Percentiles rank a stretch among this genome's conserved stretches.
Evolutionary conservation across 768 basidiomycete species (phyloP).

Genomic region (Russula lepida): DNA sequence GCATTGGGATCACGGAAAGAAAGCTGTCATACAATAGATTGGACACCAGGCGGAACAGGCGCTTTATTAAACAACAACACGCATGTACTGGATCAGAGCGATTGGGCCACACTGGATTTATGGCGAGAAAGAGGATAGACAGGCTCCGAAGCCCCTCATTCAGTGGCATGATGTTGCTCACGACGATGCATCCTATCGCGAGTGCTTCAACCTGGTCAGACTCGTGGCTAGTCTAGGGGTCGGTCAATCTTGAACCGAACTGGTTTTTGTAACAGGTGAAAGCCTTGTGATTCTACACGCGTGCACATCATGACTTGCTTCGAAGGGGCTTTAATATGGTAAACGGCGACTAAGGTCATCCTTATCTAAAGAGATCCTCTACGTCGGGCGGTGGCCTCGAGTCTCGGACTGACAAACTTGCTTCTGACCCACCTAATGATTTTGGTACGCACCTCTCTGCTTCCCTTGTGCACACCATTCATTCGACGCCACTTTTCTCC

Average conservation of each 20-base stretch:
- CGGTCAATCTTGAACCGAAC: too few relatives aligned
- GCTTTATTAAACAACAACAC: too few relatives aligned
- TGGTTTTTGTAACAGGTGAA: too few relatives aligned
- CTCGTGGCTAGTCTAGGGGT: background rate
- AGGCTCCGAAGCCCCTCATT: background rate
- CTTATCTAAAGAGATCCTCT: constrained; percentile 27
- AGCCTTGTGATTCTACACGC: too few relatives aligned
- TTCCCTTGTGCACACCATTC: background rate
- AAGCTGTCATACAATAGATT: background rate
- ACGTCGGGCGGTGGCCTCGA: constrained; percentile 78
- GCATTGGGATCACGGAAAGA: background rate
- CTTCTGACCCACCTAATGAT: constrained; percentile 70
- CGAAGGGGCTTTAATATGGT: too few relatives aligned
- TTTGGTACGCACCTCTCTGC: constrained; percentile 33
- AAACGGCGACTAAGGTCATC: background rate
- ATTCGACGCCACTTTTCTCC: background rate
- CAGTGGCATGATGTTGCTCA: background rate
- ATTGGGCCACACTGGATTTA: background rate
- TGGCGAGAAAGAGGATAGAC: background rate
- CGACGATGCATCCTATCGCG: background rate
- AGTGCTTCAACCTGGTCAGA: background rate
- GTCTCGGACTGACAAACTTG: constrained; percentile 72
- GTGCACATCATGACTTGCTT: too few relatives aligned
- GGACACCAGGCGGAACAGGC: background rate
- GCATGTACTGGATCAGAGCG: background rate